Evolutionary conservation across 2,329 filamentous ascomycete genomes (phyloP).

Genomic region (Penicillium sp.): DNA sequence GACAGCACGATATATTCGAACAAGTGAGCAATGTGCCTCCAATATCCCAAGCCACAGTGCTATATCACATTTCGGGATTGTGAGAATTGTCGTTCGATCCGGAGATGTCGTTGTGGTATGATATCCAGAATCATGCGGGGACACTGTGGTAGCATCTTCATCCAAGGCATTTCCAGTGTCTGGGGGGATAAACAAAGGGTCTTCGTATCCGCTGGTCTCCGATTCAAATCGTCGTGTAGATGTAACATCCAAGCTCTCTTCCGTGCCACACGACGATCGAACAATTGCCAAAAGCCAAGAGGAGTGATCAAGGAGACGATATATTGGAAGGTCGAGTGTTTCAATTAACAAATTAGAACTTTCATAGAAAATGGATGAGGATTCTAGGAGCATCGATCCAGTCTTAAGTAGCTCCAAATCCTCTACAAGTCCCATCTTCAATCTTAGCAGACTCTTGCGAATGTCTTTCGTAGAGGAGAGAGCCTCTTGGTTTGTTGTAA

Average conservation of each 20-base stretch:
- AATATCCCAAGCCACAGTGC: constrained; percentile 13
- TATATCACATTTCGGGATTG: background rate
- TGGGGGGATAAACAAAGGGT: background rate
- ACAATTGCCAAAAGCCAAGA: constrained; percentile 15
- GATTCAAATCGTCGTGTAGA: background rate
- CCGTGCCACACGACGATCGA: background rate
- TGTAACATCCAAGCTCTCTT: background rate
- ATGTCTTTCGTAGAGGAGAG: background rate
- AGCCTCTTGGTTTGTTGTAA: background rate
- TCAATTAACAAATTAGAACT: background rate
- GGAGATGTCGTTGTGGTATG: constrained; percentile 2
- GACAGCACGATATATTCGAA: constrained; percentile 14
- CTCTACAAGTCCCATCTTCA: constrained; percentile 14
- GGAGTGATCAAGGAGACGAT: constrained; percentile 16
- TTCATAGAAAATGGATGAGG: background rate
- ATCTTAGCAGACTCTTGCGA: constrained; percentile 9
- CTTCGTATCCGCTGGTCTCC: background rate
- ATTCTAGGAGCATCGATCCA: background rate
- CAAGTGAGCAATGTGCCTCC: constrained; percentile 15
- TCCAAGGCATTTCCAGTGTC: background rate
- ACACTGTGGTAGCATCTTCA: background rate
- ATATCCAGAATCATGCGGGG: constrained; percentile 14
- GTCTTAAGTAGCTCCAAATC: constrained; percentile 15
- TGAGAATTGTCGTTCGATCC: background rate
- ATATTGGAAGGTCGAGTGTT: constrained; percentile 17